Conservation (phyloP, 371 early-diverging fungal species). For the Apophysomyces variabilis region DNA sequence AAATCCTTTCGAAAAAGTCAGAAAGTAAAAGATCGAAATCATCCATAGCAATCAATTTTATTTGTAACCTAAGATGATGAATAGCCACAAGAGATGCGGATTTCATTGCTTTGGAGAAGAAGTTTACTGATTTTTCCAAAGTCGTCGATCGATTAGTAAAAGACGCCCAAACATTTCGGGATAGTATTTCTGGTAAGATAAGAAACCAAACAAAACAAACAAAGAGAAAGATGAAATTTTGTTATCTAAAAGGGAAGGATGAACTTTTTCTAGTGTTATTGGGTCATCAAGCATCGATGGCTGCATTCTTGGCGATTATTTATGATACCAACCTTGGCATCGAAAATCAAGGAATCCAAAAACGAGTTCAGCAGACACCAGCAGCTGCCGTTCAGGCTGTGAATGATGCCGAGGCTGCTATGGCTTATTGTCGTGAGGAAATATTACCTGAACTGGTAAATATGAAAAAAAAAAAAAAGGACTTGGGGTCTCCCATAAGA, state of each 20-base stretch:
- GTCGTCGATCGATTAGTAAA: constrained; percentile 60
- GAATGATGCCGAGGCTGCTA: constrained; percentile 65
- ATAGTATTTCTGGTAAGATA: constrained; percentile 64
- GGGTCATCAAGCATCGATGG: constrained; percentile 72
- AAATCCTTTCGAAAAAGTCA: constrained; percentile 48
- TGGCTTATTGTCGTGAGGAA: constrained; percentile 64
- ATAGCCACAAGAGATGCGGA: constrained; percentile 74
- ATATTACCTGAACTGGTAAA: constrained; percentile 72
- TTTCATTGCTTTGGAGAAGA: constrained; percentile 63
- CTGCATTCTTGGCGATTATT: constrained; percentile 65
- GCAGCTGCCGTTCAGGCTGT: constrained; percentile 65
- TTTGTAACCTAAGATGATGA: not conserved
- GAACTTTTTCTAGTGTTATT: constrained; percentile 54
- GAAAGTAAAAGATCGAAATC: constrained; percentile 34
- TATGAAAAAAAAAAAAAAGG: not conserved
- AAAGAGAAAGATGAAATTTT: not conserved
- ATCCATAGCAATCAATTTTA: not conserved
- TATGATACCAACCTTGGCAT: constrained; percentile 47
- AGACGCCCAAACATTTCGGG: constrained; percentile 78
- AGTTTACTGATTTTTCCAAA: constrained; percentile 63
- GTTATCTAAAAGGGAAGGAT: no score
- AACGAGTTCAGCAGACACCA: constrained; percentile 55
- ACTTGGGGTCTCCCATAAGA: no score
- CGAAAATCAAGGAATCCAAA: constrained; percentile 37
- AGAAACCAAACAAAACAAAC: not conserved